Conservation (phyloP, 2,329 filamentous ascomycete species). For the Ophiostoma sp. region DNA sequence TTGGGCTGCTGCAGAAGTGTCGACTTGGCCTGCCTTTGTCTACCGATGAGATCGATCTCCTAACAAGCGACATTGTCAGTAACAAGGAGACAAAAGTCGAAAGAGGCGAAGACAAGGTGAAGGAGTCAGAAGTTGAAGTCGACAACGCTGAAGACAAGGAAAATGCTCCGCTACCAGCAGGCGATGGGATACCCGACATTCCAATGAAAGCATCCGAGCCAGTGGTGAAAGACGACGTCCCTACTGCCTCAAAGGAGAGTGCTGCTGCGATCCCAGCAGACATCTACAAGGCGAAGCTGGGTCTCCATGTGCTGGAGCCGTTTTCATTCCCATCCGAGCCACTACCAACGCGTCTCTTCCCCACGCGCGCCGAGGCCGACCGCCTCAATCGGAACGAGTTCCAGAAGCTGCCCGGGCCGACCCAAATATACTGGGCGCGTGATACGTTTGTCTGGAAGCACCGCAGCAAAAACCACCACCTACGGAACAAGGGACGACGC, state of each 20-base stretch:
- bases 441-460: constrained; percentile 40
- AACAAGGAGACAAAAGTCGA: no score
- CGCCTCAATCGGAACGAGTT: constrained; percentile 35
- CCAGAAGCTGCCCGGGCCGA: constrained; percentile 28
- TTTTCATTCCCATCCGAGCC: constrained; percentile 27
- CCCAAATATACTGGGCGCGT: constrained; percentile 31
- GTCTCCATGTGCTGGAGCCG: neutral
- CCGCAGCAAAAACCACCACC: neutral
- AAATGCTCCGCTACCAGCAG: no score
- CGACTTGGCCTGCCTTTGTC: constrained; percentile 42
- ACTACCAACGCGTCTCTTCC: constrained; percentile 43
- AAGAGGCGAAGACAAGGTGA: neutral
- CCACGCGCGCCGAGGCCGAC: constrained; percentile 37
- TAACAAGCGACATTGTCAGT: constrained; percentile 39
- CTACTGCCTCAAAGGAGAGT: neutral
- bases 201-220: no score
- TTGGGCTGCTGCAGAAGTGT: constrained; percentile 51
- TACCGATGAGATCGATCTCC: constrained; percentile 37
- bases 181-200: no score
- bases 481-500: neutral
- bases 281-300: neutral
- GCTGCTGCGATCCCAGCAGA: no score
- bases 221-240: neutral
- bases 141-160: neutral
- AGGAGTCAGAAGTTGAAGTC: neutral